phyloP scores from a whole-genome alignment of 805 yeast genomes.

The Lipomyces sp. region DNA sequence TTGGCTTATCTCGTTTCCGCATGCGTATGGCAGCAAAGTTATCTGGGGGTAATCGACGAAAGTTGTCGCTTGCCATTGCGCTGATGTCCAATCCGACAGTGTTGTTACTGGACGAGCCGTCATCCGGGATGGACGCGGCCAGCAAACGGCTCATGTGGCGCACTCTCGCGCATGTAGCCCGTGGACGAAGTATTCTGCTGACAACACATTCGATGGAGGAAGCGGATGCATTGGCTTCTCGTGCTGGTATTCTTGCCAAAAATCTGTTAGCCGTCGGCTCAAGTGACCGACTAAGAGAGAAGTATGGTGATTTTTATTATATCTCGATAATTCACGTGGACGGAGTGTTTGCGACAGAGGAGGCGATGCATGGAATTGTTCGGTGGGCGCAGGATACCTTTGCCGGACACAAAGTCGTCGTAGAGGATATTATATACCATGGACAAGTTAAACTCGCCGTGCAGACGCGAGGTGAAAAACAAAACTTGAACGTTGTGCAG shows the following conservation, averaged over 20 bases:
- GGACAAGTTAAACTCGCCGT: conserved; percentile 39
- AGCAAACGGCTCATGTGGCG: conserved; percentile 49
- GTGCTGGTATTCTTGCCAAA: conserved; percentile 46
- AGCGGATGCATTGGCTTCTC: conserved; percentile 46
- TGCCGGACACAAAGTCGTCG: conserved; percentile 24
- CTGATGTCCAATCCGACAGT: conserved; percentile 47
- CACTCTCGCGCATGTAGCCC: conserved; percentile 43
- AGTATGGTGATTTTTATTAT: conserved; percentile 41
- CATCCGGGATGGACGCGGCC: conserved; percentile 49
- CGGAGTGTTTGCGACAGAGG: conserved; percentile 12
- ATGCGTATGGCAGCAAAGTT: conserved; percentile 43
- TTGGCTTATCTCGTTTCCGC: conserved; percentile 44
- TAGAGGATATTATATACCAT: conserved; percentile 40
- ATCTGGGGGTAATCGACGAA: conserved; percentile 48
- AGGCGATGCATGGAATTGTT: conserved; percentile 17
- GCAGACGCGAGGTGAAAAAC: conserved; percentile 15
- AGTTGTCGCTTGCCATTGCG: conserved; percentile 46
- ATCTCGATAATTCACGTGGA: conserved; percentile 41
- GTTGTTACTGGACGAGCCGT: conserved; percentile 48
- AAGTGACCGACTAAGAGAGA: conserved; percentile 39
- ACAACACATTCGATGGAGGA: conserved; percentile 50
- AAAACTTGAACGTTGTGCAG: conserved; percentile 13
- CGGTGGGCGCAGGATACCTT: conserved; percentile 38
- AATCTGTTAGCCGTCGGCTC: conserved; percentile 45
- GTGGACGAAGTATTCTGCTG: conserved; percentile 43